A percentile compares a stretch with the other conserved stretches of the same genome.
Evolutionary conservation across 495 filamentous ascomycete species (phyloP).

Genomic region (Penicillium chermesinum): DNA sequence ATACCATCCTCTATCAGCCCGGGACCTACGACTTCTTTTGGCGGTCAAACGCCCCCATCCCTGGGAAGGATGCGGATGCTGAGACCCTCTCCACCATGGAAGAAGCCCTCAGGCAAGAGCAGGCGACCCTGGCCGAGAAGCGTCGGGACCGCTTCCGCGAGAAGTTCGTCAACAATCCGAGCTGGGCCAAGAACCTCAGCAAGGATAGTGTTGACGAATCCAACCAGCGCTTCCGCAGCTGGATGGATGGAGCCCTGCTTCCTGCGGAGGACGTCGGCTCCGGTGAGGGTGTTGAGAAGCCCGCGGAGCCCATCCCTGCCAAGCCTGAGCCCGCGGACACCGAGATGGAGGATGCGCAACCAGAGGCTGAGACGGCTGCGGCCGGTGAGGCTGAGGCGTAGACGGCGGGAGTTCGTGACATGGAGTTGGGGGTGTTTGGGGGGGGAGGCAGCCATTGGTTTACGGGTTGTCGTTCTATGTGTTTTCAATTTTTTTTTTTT

Average conservation of each 20-base stretch:
- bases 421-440: constrained; percentile 11
- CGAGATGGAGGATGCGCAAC: constrained; percentile 36
- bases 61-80: constrained; percentile 17
- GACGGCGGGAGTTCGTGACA: not conserved
- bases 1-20: constrained; percentile 72
- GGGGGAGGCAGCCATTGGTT: constrained; percentile 12
- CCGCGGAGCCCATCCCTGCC: not conserved
- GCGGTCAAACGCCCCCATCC: constrained; percentile 28
- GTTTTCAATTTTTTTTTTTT: constrained; percentile 9
- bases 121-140: constrained; percentile 48
- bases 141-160: constrained; percentile 61
- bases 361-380: not conserved
- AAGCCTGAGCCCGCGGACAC: constrained; percentile 22
- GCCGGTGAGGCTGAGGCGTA: constrained; percentile 5
- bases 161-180: constrained; percentile 67
- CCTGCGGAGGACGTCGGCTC: constrained; percentile 12
- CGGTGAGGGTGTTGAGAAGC: too few relatives aligned
- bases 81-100: constrained; percentile 24
- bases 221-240: constrained; percentile 56
- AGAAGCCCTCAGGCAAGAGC: constrained; percentile 41
- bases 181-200: constrained; percentile 67
- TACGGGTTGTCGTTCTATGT: constrained; percentile 2
- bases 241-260: constrained; percentile 30
- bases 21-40: constrained; percentile 59
- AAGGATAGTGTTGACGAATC: constrained; percentile 66